Evolutionary conservation across 208 protist species (phyloP), one percentile per base, ranked within the genome.

Genomic region (Wallacemonas sp.): DNA sequence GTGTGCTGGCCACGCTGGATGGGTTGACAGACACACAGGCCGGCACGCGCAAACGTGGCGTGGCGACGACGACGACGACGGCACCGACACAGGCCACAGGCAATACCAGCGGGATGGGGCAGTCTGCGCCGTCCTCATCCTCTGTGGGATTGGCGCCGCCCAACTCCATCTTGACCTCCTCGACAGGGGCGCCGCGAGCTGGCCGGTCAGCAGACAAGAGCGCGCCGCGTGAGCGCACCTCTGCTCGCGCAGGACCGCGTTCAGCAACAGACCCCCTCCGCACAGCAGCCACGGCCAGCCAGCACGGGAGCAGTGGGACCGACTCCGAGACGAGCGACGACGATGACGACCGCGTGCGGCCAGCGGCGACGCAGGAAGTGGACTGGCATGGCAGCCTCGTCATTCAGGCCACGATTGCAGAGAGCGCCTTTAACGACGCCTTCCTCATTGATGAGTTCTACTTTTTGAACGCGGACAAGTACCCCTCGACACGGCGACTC

Each of bases 381-480:
- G 79, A 84, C 49, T 97, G 88, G 87, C 60, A 82, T 42, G 91
- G 87, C 66, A 87, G 85, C 39, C 70, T 95, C 22, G 84, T 91
- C 60, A 86, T 97, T 56, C 72, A 81, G 21, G 77, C 87, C 21
- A 74, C 84, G 47, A 54, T 94, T 14, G 87, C 88, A 14, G 68
- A 84, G 31, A 95, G 70, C 41, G 44, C 73, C 45, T 86, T 89
- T 65, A 97, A 97, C 75, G 88, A 97, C 59, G 46, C 77, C 11
- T 97, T 97, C 74, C 67, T 95, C 38, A 84, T 97, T 38, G 87
- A 95, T 56, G 91, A 95, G 56, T 97, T 95, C 66, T 97, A 97
- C 81, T 66, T 79, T 8, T 30, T 72, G n/a, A 27, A 97, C 77
- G 67, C 78, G 8, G 70, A 70, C 3, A 66, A 73, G 30, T 94